phyloP scores from a whole-genome alignment of 257 asterid species.

The Orobanche coerulescens region DNA sequence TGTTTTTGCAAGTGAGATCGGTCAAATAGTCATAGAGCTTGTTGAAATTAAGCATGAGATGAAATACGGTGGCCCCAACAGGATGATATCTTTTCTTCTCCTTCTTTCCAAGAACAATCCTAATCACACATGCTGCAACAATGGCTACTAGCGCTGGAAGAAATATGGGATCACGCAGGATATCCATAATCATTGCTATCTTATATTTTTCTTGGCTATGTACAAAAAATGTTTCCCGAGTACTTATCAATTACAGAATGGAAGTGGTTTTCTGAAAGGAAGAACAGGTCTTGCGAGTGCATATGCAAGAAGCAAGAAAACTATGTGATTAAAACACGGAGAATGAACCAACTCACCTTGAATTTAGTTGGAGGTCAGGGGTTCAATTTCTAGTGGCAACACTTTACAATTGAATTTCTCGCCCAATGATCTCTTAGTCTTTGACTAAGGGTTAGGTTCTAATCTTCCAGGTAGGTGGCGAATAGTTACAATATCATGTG shows the following conservation, averaged over 20 bases:
- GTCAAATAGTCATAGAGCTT: constrained; percentile 38
- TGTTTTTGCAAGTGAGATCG: constrained; percentile 33
- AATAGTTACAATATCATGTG: no score
- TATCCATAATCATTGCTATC: constrained; percentile 11
- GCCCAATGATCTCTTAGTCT: no score
- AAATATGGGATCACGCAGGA: background rate
- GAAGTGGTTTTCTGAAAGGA: background rate
- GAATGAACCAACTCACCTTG: no score
- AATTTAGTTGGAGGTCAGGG: no score
- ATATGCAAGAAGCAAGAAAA: no score
- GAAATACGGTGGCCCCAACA: constrained; percentile 42
- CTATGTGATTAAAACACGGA: no score
- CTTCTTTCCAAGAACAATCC: background rate
- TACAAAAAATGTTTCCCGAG: background rate
- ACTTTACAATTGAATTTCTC: no score
- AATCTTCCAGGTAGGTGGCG: no score
- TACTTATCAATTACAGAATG: background rate
- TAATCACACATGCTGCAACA: constrained; percentile 15
- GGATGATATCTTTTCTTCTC: constrained; percentile 39
- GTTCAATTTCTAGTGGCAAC: no score
- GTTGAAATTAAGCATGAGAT: constrained; percentile 32
- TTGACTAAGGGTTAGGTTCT: no score
- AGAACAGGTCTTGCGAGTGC: no score
- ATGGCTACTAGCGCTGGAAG: constrained; percentile 25
- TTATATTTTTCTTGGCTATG: background rate